Conservation (phyloP, 257 asterid genomes). For the Rubia yunnanensis region DNA sequence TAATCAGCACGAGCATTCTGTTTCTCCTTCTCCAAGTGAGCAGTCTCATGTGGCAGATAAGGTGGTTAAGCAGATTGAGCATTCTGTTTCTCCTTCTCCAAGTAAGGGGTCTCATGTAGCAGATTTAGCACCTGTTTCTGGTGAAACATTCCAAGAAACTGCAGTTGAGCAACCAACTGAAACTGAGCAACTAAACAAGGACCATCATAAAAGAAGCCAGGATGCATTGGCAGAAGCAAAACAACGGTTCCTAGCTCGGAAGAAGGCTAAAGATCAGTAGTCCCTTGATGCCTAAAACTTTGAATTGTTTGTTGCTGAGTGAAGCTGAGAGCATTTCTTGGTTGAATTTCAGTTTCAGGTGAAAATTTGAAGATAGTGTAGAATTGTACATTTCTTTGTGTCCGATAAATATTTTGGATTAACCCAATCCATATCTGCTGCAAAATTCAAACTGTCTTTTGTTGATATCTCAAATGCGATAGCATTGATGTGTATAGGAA, state of each 20-base stretch:
- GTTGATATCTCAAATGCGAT: not conserved
- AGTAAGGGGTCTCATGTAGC: conserved; percentile 21
- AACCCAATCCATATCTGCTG: not conserved
- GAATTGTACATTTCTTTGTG: not conserved
- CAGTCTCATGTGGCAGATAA: conserved; percentile 28
- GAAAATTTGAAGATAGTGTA: not conserved
- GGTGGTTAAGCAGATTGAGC: conserved; percentile 21
- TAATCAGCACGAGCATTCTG: conserved; percentile 24
- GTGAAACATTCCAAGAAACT: conserved; percentile 25
- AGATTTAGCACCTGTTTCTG: conserved; percentile 27
- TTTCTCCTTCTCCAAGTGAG: conserved; percentile 30
- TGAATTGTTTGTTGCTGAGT: not conserved
- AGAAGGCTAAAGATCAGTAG: conserved; percentile 46
- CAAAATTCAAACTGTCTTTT: not conserved
- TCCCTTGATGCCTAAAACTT: not conserved
- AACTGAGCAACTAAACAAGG: conserved; percentile 31
- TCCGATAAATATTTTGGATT: not conserved
- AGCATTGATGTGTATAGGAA: too few relatives aligned
- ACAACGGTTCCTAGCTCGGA: conserved; percentile 69
- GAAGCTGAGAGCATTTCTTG: not conserved
- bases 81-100: conserved; percentile 30
- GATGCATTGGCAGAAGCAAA: conserved; percentile 51
- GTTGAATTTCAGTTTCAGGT: not conserved
- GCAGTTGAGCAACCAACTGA: conserved; percentile 14
- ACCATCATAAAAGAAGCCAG: conserved; percentile 43